Evolutionary conservation across 1,139 yeast species (phyloP), one percentile per base, ranked within the genome.

Genomic region (Kodamaea arcana): DNA sequence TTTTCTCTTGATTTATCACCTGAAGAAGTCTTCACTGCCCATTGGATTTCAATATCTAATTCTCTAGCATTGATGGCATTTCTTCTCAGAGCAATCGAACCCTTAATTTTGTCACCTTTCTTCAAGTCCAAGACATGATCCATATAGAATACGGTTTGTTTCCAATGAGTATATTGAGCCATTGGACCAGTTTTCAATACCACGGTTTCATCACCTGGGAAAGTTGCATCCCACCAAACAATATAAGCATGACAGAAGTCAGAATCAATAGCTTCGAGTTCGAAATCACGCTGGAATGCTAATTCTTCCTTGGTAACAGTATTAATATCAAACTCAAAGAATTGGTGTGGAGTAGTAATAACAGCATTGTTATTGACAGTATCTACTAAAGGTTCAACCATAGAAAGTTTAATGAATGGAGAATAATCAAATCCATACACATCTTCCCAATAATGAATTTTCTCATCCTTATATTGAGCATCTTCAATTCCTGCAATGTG

Each of bases 381-480:
- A 56, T 92, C 98, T 32, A 92, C 97, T 49, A 92, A 73, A 21
- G 98, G 98, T 60, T 94, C 98, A 37, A 80, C 76, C 83, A 87
- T 83, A 35, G 95, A 94, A 39, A 83, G 64, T 35, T 81, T 76
- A 37, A 72, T 72, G 53, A 76, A 76, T 30, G 81, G 81, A 32
- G 94, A 70, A 65, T 86, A 92, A 60, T 94, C 97, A 56, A 92
- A 92, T 7, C 99, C 98, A 52, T 92, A 92, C 24, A 92, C 97
- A 54, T 90, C 90, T 59, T 85, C 88, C 99, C 99, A 92, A 65
- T 80, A 94, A 50, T 83, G 85, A 47, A 92, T 80, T 57, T 92
- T 92, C 54, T 92, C 97, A 35, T 83, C 83, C 65, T 90, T 92
- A 66, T 92, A 92, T 47, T 86, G 85, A 30, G 86, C 88, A 58